Evolutionary conservation across 2,329 filamentous ascomycete species (phyloP).

Genomic region (Fusarium udum): DNA sequence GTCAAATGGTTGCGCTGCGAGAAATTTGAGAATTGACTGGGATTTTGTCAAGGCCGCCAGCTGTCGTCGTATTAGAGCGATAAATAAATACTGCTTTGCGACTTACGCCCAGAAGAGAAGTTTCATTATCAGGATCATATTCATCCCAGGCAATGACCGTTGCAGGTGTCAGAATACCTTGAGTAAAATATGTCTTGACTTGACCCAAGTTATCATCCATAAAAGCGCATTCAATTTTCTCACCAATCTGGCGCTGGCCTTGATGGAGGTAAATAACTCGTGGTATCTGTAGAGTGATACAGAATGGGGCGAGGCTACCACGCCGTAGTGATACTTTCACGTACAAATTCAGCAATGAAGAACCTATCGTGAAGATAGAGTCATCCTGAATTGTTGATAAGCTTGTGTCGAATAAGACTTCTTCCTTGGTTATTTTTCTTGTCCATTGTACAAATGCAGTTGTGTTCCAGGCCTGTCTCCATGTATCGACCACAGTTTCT

Average conservation of each 20-base stretch:
- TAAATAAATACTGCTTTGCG: rapidly evolving
- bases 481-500: neutral
- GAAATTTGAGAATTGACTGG: neutral
- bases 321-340: neutral
- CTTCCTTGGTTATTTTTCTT: neutral
- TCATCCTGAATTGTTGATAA: neutral
- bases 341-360: neutral
- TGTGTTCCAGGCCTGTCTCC: neutral
- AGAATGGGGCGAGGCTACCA: neutral
- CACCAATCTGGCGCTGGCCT: neutral
- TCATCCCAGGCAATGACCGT: neutral
- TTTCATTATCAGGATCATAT: neutral
- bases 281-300: neutral
- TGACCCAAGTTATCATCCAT: rapidly evolving
- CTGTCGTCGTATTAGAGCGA: rapidly evolving
- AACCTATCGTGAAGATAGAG: neutral
- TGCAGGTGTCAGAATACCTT: neutral
- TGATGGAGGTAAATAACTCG: neutral
- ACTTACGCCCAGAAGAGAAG: constrained; percentile 3
- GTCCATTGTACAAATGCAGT: neutral
- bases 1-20: neutral
- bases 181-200: neutral
- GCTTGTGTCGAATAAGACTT: neutral
- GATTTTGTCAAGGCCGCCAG: neutral
- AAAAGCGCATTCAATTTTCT: rapidly evolving